Conservation (phyloP, 192 early-diverging fungal genomes). For the Backusella macrospora region DNA sequence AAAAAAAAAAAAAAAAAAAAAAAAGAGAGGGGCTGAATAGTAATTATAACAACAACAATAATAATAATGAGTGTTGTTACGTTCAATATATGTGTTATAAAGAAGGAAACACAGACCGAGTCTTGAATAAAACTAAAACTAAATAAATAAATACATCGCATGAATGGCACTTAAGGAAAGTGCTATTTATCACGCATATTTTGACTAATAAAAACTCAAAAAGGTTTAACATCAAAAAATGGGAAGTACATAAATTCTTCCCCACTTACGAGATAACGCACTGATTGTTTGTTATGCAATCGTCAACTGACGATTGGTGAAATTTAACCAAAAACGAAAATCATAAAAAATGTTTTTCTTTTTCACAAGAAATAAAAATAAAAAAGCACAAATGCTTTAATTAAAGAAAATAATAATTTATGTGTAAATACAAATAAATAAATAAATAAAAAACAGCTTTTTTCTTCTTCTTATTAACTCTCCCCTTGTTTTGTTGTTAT, state of each 20-base stretch:
- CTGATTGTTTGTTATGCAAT: constrained; percentile 5
- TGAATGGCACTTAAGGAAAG: too few species aligned
- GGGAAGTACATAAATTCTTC: not conserved
- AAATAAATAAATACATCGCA: too few species aligned
- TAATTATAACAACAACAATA: too few species aligned
- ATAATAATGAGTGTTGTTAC: too few species aligned
- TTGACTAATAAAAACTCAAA: not conserved
- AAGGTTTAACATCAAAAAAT: not conserved
- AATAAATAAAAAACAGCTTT: too few species aligned
- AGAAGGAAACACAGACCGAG: too few species aligned
- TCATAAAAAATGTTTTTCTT: not conserved
- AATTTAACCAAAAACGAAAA: constrained; percentile 12
- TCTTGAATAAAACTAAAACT: too few species aligned
- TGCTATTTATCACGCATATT: too few species aligned
- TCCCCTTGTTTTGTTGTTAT: too few species aligned
- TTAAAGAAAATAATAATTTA: constrained; percentile 1
- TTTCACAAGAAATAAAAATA: not conserved
- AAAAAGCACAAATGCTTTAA: constrained; percentile 10
- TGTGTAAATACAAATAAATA: not conserved
- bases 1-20: not conserved
- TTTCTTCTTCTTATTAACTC: too few species aligned
- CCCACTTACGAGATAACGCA: not conserved
- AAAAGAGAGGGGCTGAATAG: not conserved
- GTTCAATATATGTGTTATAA: too few species aligned
- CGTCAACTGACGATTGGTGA: not conserved